Percentiles rank a stretch among this genome's conserved stretches.
These are phyloP conservation scores for Santalum album DNA, from an alignment of 164 flowering plant species.

Conservation along the genomic window DNA sequence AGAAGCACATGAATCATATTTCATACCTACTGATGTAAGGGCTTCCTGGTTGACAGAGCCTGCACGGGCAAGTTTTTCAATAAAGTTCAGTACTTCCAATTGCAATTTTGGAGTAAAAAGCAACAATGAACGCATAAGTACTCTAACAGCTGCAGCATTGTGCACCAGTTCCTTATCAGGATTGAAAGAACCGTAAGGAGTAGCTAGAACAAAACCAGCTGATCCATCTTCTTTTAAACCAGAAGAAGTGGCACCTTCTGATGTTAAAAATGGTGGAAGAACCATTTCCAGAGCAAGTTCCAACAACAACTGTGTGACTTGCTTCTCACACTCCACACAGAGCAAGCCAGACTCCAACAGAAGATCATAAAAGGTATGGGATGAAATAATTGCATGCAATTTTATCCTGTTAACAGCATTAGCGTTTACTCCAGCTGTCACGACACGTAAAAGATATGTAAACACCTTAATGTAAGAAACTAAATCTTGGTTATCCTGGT, in stretches of 20 bases:
- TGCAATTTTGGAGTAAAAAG: slow-evolving; percentile 91
- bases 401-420: slow-evolving; percentile 67
- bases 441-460: slow-evolving; percentile 68
- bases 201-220: slow-evolving; percentile 36
- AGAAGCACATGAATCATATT: slow-evolving; percentile 2
- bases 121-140: slow-evolving; percentile 70
- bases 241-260: slow-evolving; percentile 33
- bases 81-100: slow-evolving; percentile 64
- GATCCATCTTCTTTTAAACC: slow-evolving; percentile 28
- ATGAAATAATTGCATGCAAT: slow-evolving; percentile 60
- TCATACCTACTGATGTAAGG: slow-evolving; percentile 88
- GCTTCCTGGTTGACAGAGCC: slow-evolving; percentile 90
- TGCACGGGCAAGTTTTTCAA: slow-evolving; percentile 78
- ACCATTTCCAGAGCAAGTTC: slow-evolving; percentile 94
- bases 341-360: slow-evolving; percentile 86
- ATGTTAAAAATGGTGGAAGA: slow-evolving; percentile 66
- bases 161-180: slow-evolving; percentile 69
- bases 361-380: slow-evolving; percentile 87
- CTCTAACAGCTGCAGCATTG: slow-evolving; percentile 86
- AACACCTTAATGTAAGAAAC: slow-evolving; percentile 52
- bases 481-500: slow-evolving; percentile 35
- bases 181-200: slow-evolving; percentile 48
- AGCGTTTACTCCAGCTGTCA: slow-evolving; percentile 79
- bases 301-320: slow-evolving; percentile 78
- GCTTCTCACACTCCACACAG: slow-evolving; percentile 79